Evolutionary conservation across 768 basidiomycete genomes (phyloP).

Genomic region (Boletus reticulatus): DNA sequence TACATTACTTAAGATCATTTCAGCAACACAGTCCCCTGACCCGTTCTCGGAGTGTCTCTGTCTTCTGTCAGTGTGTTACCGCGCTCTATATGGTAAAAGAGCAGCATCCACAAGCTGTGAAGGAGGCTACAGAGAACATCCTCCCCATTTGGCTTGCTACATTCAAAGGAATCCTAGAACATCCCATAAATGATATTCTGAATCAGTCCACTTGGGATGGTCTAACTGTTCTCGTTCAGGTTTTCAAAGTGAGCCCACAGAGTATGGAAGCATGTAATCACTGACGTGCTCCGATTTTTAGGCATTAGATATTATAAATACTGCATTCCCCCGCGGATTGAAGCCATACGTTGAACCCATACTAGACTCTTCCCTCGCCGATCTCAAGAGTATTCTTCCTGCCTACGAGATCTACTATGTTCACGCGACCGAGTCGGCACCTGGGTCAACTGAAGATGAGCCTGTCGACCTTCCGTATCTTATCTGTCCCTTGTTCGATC

Average conservation of each 20-base stretch:
- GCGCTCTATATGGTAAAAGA: conserved; percentile 95
- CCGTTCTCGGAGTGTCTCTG: conserved; percentile 79
- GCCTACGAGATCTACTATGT: conserved; percentile 65
- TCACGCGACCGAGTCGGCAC: conserved; percentile 49
- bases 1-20: background rate
- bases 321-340: conserved; percentile 77
- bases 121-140: conserved; percentile 75
- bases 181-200: conserved; percentile 61
- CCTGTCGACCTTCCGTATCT: conserved; percentile 73
- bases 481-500: conserved; percentile 77
- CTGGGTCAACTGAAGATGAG: conserved; percentile 73
- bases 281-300: conserved; percentile 30
- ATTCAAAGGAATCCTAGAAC: conserved; percentile 71
- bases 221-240: conserved; percentile 73
- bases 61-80: conserved; percentile 87
- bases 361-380: conserved; percentile 53
- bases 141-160: conserved; percentile 92
- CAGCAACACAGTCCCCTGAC: conserved; percentile 77
- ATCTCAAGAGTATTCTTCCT: conserved; percentile 58
- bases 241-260: conserved; percentile 66
- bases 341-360: conserved; percentile 61
- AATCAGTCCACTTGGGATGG: conserved; percentile 74
- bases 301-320: conserved; percentile 78
- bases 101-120: conserved; percentile 82
- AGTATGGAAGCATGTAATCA: background rate